Evolutionary conservation across 495 filamentous ascomycete species (phyloP).

Genomic region (Xylaria venustula): DNA sequence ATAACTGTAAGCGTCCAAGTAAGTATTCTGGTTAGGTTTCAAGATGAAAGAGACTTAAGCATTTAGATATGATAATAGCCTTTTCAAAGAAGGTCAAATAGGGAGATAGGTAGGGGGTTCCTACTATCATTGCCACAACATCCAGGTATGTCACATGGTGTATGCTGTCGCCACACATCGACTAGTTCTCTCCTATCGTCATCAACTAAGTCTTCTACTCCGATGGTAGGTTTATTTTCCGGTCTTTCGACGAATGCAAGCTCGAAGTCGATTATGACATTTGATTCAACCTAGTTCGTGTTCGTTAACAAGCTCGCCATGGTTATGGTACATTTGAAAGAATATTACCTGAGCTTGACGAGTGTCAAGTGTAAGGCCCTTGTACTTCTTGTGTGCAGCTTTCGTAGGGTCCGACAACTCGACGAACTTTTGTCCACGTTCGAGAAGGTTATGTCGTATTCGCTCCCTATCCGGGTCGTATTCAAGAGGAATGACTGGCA

Average conservation of each 20-base stretch:
- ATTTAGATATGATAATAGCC: no score
- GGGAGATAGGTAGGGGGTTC: no score
- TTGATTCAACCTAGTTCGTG: not conserved
- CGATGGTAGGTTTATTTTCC: not conserved
- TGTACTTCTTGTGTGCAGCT: not conserved
- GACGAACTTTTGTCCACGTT: not conserved
- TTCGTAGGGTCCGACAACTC: not conserved
- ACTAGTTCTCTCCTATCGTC: not conserved
- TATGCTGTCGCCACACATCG: not conserved
- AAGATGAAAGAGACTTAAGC: no score
- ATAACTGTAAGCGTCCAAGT: not conserved
- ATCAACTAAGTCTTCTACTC: not conserved
- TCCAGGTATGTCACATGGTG: not conserved
- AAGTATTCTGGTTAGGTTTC: no score
- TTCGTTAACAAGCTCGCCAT: no score
- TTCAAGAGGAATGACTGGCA: not conserved
- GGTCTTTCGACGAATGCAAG: not conserved
- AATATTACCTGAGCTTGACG: no score
- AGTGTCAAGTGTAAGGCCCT: not conserved
- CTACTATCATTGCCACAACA: not conserved
- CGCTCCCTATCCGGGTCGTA: not conserved
- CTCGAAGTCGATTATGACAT: not conserved
- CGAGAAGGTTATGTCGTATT: not conserved
- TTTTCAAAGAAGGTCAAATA: no score
- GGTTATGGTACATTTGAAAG: no score